Percentiles rank a stretch among this genome's conserved stretches.
phyloP scores from a whole-genome alignment of 257 asterid species.

The Nicotiana knightiana region DNA sequence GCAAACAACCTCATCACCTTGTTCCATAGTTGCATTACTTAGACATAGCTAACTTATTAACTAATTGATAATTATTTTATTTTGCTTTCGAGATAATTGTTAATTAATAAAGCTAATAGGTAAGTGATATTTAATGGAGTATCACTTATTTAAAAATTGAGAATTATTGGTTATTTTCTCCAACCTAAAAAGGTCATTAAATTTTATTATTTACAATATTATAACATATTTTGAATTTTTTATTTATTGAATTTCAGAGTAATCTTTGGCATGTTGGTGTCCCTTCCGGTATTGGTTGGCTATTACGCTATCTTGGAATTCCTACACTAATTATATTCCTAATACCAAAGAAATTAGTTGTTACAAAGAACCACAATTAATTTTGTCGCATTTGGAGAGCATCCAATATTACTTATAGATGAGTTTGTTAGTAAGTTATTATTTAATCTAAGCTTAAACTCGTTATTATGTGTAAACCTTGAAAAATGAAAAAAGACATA shows the following conservation, averaged over 20 bases:
- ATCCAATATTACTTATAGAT: no score
- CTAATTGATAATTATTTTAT: no score
- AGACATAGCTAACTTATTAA: no score
- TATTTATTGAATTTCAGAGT: conserved; percentile 35
- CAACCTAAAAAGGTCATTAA: not conserved
- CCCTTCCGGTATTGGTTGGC: conserved; percentile 52
- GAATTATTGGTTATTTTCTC: not conserved
- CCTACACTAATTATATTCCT: conserved; percentile 21
- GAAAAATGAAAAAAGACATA: no score
- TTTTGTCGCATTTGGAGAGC: no score
- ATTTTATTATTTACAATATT: not conserved
- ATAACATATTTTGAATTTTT: not conserved
- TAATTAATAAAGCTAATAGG: not conserved
- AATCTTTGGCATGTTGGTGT: conserved; percentile 51
- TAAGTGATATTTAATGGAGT: not conserved
- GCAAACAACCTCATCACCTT: not conserved
- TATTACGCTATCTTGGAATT: conserved; percentile 45
- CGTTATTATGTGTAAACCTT: no score
- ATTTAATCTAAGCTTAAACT: no score
- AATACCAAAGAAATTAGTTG: not conserved
- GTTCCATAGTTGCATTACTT: not conserved
- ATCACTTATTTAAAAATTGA: not conserved
- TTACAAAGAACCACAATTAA: no score
- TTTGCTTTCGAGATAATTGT: not conserved
- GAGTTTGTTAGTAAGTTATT: no score